A percentile compares a stretch with the other conserved stretches of the same genome.
These are phyloP conservation scores for Rhynchospora pubera DNA, from an alignment of 176 grass and related monocot genomes.

Conservation along the genomic window DNA sequence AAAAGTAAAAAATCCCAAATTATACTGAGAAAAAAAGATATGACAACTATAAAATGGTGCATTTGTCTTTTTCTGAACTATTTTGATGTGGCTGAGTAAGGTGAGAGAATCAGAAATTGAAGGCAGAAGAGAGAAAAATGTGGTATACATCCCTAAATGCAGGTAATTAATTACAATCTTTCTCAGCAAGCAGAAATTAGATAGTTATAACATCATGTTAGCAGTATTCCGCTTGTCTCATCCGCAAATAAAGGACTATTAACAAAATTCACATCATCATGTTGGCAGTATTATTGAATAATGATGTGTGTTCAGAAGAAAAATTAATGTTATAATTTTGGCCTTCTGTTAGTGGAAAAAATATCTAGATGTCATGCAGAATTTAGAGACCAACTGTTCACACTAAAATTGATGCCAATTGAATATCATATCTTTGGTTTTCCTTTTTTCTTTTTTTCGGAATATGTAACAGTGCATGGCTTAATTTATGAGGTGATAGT, in stretches of 20 bases:
- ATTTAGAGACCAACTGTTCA: not conserved
- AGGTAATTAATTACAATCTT: slow-evolving; percentile 46
- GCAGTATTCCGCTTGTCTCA: not conserved
- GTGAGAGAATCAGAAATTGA: slow-evolving; percentile 81
- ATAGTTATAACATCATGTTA: not conserved
- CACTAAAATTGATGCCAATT: not conserved
- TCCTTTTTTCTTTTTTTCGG: not conserved
- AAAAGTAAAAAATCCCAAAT: too few relatives aligned
- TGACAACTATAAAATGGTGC: not conserved
- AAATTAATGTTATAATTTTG: not conserved
- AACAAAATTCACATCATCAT: too few relatives aligned
- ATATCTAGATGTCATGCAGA: not conserved
- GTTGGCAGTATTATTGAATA: not conserved
- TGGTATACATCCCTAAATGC: slow-evolving; percentile 94
- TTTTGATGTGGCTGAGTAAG: slow-evolving; percentile 51
- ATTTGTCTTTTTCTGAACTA: not conserved
- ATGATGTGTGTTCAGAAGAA: not conserved
- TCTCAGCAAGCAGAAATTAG: not conserved
- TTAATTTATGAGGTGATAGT: not conserved
- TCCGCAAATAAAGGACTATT: not conserved
- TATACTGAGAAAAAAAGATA: not conserved
- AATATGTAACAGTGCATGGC: not conserved
- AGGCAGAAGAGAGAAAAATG: slow-evolving; percentile 80
- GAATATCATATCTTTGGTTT: not conserved
- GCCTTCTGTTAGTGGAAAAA: not conserved